phyloP scores from a whole-genome alignment of 2,329 filamentous ascomycete genomes.

The Fusarium subglutinans region DNA sequence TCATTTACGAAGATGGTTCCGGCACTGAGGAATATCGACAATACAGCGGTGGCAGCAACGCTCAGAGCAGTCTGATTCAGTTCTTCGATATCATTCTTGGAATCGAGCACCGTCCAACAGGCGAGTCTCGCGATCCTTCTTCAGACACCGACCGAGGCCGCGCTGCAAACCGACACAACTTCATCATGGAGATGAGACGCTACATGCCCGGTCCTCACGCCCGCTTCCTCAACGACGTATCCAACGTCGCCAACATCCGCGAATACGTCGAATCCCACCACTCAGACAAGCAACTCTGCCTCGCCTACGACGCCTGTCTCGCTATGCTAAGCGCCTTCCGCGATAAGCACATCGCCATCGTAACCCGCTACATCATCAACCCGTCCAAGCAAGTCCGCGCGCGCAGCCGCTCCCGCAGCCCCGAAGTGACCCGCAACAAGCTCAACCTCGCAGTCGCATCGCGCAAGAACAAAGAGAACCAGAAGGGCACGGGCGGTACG shows the following conservation, averaged over 20 bases:
- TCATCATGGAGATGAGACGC: conserved; percentile 94
- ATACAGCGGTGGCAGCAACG: conserved; percentile 94
- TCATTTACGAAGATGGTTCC: conserved; percentile 85
- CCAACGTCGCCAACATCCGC: conserved; percentile 84
- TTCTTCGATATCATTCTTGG: conserved; percentile 95
- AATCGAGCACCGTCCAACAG: conserved; percentile 89
- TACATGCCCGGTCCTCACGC: conserved; percentile 98
- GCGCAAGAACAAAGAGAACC: conserved; percentile 61
- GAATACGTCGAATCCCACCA: conserved; percentile 75
- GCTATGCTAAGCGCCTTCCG: conserved; percentile 75
- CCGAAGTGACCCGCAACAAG: conserved; percentile 58
- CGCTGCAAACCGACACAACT: conserved; percentile 70
- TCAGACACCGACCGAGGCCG: conserved; percentile 57
- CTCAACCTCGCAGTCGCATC: conserved; percentile 72
- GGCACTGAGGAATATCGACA: conserved; percentile 77
- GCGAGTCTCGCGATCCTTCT: conserved; percentile 66
- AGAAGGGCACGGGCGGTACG: conserved; percentile 92
- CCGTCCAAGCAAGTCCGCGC: conserved; percentile 80
- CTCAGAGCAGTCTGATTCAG: conserved; percentile 95
- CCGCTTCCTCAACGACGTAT: conserved; percentile 85
- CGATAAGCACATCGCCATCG: conserved; percentile 96
- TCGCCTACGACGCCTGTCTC: conserved; percentile 92
- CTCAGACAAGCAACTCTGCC: conserved; percentile 71
- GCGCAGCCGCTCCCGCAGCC: conserved; percentile 67
- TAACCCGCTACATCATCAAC: conserved; percentile 93